Conservation (phyloP, 1,284 basidiomycete species). For the Phlebopus sp. region DNA sequence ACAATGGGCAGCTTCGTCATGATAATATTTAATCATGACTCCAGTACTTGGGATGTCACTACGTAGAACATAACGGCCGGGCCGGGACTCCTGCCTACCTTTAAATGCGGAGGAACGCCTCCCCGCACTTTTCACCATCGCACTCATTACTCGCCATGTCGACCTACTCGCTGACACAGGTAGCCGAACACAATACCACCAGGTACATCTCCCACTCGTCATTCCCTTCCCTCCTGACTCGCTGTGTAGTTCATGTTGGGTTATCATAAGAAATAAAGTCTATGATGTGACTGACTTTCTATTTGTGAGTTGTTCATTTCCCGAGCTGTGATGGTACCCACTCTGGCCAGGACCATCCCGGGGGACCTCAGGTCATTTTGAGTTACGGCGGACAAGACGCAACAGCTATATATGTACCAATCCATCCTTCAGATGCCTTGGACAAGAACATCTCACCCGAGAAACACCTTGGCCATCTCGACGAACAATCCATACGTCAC, state of each 20-base stretch:
- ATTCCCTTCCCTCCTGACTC: not conserved
- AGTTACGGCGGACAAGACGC: slow-evolving; percentile 80
- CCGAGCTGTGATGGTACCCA: slow-evolving; percentile 3
- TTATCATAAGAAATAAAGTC: slow-evolving; percentile 75
- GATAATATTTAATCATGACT: too few relatives aligned
- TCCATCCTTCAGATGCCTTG: slow-evolving; percentile 72
- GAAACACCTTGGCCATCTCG: slow-evolving; percentile 72
- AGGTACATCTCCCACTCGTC: slow-evolving; percentile 37
- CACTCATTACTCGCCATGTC: slow-evolving; percentile 31
- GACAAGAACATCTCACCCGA: slow-evolving; percentile 62
- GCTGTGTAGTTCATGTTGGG: slow-evolving; percentile 74
- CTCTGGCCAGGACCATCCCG: slow-evolving; percentile 68
- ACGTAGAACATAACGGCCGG: not conserved
- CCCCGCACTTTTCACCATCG: slow-evolving; percentile 16
- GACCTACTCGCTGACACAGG: slow-evolving; percentile 38
- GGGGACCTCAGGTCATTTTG: slow-evolving; percentile 74
- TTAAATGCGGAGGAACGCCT: slow-evolving; percentile 1
- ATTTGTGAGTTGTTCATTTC: slow-evolving; percentile 39
- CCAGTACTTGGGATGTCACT: too few relatives aligned
- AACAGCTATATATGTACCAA: slow-evolving; percentile 68
- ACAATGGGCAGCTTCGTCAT: too few relatives aligned
- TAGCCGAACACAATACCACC: slow-evolving; percentile 52
- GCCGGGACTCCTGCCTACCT: not conserved
- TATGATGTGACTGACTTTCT: slow-evolving; percentile 89
- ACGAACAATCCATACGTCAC: slow-evolving; percentile 46